Base-by-base conservation (phyloP, 108 stramenopile species). In the Nannochloropsis oceanica region DNA sequence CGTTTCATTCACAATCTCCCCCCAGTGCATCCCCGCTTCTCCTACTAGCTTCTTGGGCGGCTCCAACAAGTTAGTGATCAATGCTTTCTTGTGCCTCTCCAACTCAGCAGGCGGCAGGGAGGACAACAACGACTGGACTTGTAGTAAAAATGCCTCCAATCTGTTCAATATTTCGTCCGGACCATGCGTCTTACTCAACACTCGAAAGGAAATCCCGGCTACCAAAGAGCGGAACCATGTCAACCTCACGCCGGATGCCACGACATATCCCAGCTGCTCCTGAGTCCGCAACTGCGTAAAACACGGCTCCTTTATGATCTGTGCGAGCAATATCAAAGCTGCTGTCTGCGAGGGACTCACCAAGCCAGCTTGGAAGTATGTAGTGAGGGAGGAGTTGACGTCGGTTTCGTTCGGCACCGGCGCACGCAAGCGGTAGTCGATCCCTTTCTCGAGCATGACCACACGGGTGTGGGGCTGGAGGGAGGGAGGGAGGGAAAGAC, bases 181-280 rank as follows among this genome's bases (percentile, higher is more conserved):
- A 0, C 80, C 87, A 14, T 59, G 83, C 5, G 79, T 79, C 87
- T 87, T 87, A 22, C 83, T 84, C 80, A 87, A 44, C 2, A 84
- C 87, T n/a, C 83, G 44, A 13, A 87, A 44, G 25, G 82, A 87
- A 13, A 87, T 80, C 10, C 87, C 87, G 13, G 79, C 83, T 83
- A 84, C 79, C 27, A 84, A 42, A 0, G 42, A 50, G 22, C 87
- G 44, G 34, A 82, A 43, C 8, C 87, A 82, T 43, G 80, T 79
- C n/a, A 27, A 42, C 27, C 80, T 82, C 12, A 80, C 13, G 0
- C 89, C 85, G 14, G 82, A 43, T 27, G 44, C 34, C 34, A 96
- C 96, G 73, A 94, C 92, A 88, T 96, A 96, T 25, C 96, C 96
- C 22, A 96, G 83, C 83, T 95, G 95, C 90, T 96, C 93, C 85